Evolutionary conservation across 2,329 filamentous ascomycete species (phyloP), one percentile per base, ranked within the genome.

Genomic region (Xylariales sp.): DNA sequence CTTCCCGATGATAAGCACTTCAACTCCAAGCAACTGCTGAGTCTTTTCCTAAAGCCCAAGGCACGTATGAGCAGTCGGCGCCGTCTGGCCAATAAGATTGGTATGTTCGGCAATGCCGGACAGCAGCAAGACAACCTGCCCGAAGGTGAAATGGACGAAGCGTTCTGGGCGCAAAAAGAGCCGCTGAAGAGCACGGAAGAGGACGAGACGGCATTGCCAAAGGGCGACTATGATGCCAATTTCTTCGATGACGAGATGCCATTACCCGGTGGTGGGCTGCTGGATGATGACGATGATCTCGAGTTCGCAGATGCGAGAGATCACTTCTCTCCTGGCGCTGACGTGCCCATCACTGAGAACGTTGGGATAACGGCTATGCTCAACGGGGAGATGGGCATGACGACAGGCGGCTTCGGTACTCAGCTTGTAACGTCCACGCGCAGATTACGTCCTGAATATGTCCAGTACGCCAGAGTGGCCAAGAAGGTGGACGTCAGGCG

Each of bases 1-100:
- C 79, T 98, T 4, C 91, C 94, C 3, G 93, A 98, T 57, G 93
- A 98, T 66, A 96, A 96, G 64, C 90, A 97, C 61, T 97, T 98
- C 70, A 95, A 90, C 68, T 97, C 91, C 7, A 86, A 86, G 58
- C 88, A 95, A 50, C 73, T 98, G 1, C 72, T 97, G 5, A 86
- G 82, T 38, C 76, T 98, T 1, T 98, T 97, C 74, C 74, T 97
- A 20, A 98, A 98, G 62, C 93, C 93, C 20, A 95, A 90, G 61
- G 88, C 90, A 9, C 84, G 85, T 31, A 78, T 96, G 63, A 82
- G 85, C 32, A 78, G 81, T 43, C 77, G 82, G 35, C 81, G 75
- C 32, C 69, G 71, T 4, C 70, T 76, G 34, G 68, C 69, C 24
- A 68, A 65, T 40, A 60, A 62, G 38, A 45, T 47, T 22, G 67